These are phyloP conservation scores for Pisolithus marmoratus DNA, from an alignment of 768 basidiomycete species.

Conservation along the genomic window DNA sequence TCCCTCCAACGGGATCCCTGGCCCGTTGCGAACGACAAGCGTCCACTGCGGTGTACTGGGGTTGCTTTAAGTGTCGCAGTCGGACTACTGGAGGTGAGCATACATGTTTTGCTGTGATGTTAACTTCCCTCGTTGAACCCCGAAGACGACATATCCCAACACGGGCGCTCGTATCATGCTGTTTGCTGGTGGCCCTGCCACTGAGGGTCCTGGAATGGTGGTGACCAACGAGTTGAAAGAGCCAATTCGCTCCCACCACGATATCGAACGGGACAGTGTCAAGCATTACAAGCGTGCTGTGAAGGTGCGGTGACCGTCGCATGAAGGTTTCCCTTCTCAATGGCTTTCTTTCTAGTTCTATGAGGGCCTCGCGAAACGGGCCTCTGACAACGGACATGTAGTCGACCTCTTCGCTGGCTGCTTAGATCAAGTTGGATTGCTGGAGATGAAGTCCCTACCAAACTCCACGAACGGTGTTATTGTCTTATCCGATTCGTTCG, in stretches of 20 bases:
- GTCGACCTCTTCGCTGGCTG: constrained; percentile 96
- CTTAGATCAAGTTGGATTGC: constrained; percentile 92
- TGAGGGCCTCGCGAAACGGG: constrained; percentile 88
- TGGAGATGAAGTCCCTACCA: constrained; percentile 95
- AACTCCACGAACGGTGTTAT: constrained; percentile 97
- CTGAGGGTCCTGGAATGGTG: constrained; percentile 96
- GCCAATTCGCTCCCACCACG: constrained; percentile 97
- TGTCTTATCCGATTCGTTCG: constrained; percentile 93
- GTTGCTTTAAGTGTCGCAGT: constrained; percentile 92
- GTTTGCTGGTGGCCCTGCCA: constrained; percentile 91
- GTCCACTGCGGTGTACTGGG: constrained; percentile 90
- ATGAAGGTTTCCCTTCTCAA: background rate
- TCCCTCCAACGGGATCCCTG: constrained; percentile 86
- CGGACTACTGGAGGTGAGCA: constrained; percentile 74
- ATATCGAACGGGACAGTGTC: constrained; percentile 93
- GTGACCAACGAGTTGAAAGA: constrained; percentile 94
- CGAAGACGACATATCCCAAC: constrained; percentile 82
- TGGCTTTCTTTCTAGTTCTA: constrained; percentile 67
- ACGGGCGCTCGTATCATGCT: constrained; percentile 96
- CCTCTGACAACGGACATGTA: constrained; percentile 90
- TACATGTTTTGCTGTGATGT: background rate
- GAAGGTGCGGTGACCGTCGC: constrained; percentile 54
- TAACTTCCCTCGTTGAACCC: background rate
- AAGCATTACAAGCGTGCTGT: constrained; percentile 96
- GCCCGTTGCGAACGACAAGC: constrained; percentile 94